Evolutionary conservation across 495 filamentous ascomycete genomes (phyloP), one percentile per base, ranked within the genome.

Genomic region (Penicillium coprophilum): DNA sequence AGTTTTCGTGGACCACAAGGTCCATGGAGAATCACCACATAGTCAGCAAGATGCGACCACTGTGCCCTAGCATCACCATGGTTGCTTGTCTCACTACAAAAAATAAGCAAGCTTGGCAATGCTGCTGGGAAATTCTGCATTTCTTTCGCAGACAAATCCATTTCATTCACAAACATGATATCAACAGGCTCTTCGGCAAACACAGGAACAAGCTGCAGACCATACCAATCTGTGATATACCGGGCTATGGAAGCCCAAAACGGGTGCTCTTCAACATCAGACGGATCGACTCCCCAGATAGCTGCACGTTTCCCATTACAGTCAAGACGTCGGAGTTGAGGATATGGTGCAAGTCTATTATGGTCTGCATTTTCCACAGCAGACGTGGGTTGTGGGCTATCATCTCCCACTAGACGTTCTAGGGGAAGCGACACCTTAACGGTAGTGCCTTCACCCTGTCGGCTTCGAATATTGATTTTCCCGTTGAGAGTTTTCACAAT

Each of bases 1-100:
- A 87, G 66, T 59, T 86, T 87, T 50, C 85, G 76, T 19, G 84
- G 85, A 1, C 83, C 85, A 55, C 76, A 81, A 8, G 80, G 80
- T 46, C 72, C 76, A 30, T 72, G 72, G 7, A 80, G 58, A 36
- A 77, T 68, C 38, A 69, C 70, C 27, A 76, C 56, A 10, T 66
- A 56, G 9, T 54, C 40, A n/a, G 69, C 58, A 30, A 70, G 36
- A 4, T 64, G 60, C 4, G 65, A 56, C 62, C 63, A 74, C 15
- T 56, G 32, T 1, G 50, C 47, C 3, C 50, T 59, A 13, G 59
- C 41, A 4, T 55, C 49, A 27, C 38, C 48, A 49, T 62, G 55
- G 50, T 50, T 1, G 62, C 49, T 21, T 55, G 61, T 49, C 2
- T 43, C 24, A 3, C 62, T 63, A 55, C 69, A 70, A 20, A 71